Evolutionary conservation across 768 basidiomycete species (phyloP), one percentile per base, ranked within the genome.

Genomic region (Fomitopsis pulvina): DNA sequence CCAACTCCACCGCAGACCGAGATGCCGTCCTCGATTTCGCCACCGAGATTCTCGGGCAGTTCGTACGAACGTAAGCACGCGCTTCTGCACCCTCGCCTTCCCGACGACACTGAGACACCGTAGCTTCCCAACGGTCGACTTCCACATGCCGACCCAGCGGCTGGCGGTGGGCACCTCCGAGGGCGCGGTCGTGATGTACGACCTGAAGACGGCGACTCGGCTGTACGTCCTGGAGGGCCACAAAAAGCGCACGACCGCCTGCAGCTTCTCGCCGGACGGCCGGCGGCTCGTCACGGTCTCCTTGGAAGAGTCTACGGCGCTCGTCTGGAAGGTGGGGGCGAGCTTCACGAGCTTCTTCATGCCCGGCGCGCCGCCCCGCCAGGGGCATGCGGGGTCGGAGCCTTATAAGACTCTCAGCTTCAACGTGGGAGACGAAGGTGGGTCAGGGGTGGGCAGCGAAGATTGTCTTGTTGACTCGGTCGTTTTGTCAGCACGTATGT

Each of bases 301-400:
- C 0, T 71, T 98, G 22, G 88, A 87, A 53, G 93, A 97, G 62
- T 81, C 81, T 24, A 72, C 78, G 3, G 85, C 92, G 4, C 76
- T 92, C 11, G 90, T 95, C 12, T 99, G 96, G 96, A 97, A 97
- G 61, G 93, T 97, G 4, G 95, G 96, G 0, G 76, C 82, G 8
- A 91, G 90, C 60, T 79, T 99, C 55, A 74, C 83, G 21, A 93
- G 92, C 55, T 83, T 98, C 64, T 93, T 98, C 63, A 84, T 83
- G 62, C 83, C 90, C 1, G 94, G 94, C 1, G 87, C 86, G 6
- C 94, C 92, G 2, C 95, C 96, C 4, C 72, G 92, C 26, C 93
- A 97, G 66, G 92, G 93, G 0, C 77, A 82, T 57, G 72, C 78
- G 22, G 87, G 91, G 14, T 85, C 85, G 0, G 78, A 87, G 42